phyloP scores from a whole-genome alignment of 2,329 filamentous ascomycete genomes.

The Aureobasidium mangrovei region DNA sequence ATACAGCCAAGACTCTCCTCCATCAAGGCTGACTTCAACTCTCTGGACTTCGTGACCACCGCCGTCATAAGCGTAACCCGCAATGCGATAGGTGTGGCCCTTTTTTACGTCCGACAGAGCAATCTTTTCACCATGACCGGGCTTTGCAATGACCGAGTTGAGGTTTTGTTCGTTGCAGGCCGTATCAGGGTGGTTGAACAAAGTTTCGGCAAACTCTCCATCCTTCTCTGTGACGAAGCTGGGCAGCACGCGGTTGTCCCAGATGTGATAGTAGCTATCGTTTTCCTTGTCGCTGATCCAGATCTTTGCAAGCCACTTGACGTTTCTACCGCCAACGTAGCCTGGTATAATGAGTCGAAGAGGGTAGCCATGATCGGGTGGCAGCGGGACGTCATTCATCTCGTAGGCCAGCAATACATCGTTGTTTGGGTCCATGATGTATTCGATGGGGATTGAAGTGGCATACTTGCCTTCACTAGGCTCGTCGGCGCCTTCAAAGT shows the following conservation, averaged over 20 bases:
- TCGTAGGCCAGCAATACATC: conserved; percentile 49
- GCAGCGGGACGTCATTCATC: conserved; percentile 34
- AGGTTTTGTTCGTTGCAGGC: conserved; percentile 42
- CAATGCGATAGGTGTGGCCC: conserved; percentile 36
- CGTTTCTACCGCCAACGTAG: conserved; percentile 33
- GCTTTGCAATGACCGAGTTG: conserved; percentile 40
- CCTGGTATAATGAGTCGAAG: conserved; percentile 36
- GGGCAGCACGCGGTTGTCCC: conserved; percentile 39
- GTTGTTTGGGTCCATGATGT: conserved; percentile 39
- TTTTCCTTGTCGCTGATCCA: conserved; percentile 36
- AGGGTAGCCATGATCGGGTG: conserved; percentile 37
- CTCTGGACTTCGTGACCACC: conserved; percentile 42
- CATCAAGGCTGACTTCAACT: conserved; percentile 43
- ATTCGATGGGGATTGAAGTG: conserved; percentile 42
- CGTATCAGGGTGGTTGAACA: conserved; percentile 43
- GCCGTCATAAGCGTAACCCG: conserved; percentile 43
- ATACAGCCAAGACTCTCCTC: conserved; percentile 41
- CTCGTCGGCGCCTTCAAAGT: conserved; percentile 43
- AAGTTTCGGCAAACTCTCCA: conserved; percentile 37
- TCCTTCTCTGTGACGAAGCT: conserved; percentile 42
- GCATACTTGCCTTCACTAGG: conserved; percentile 40
- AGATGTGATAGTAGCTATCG: conserved; percentile 39
- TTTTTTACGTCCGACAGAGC: conserved; percentile 30
- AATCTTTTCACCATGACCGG: conserved; percentile 39
- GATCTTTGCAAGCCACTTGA: conserved; percentile 36